A percentile compares a stretch with the other conserved stretches of the same genome.
These are phyloP conservation scores for Capsicum chinense DNA, from an alignment of 257 asterid genomes.

Conservation along the genomic window DNA sequence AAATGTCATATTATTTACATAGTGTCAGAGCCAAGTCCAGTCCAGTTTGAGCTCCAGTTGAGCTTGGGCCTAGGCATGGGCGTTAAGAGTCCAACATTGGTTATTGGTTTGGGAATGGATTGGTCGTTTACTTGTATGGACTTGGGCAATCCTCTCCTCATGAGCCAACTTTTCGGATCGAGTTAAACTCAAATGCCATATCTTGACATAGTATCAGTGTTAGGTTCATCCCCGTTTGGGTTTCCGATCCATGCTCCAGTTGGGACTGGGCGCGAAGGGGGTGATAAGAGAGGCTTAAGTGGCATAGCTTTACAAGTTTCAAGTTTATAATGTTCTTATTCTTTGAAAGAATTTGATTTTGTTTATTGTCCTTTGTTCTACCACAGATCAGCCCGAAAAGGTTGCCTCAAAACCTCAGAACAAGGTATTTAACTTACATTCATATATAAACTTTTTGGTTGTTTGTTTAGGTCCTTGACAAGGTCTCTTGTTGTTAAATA, in stretches of 20 bases:
- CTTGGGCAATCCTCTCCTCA: neutral
- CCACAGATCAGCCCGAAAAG: constrained; percentile 53
- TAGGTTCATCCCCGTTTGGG: neutral
- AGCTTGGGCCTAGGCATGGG: no score
- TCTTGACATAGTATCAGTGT: neutral
- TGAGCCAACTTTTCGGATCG: neutral
- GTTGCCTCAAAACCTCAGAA: constrained; percentile 39
- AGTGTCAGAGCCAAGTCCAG: no score
- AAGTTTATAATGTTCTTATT: constrained; percentile 7
- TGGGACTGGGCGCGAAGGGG: neutral
- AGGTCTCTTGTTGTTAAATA: neutral
- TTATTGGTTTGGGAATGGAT: neutral
- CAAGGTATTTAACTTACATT: constrained; percentile 49
- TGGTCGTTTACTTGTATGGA: neutral
- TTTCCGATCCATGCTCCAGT: no score
- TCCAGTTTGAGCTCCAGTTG: no score
- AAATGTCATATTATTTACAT: no score
- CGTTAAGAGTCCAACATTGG: neutral
- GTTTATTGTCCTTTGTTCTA: neutral
- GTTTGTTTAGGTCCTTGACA: neutral
- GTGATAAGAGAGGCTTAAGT: neutral
- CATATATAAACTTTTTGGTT: neutral
- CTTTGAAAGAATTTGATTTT: neutral
- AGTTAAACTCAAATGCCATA: neutral
- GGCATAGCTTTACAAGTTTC: neutral